Conservation (phyloP, 139 green algal genomes). For the Chlorella sp. region DNA sequence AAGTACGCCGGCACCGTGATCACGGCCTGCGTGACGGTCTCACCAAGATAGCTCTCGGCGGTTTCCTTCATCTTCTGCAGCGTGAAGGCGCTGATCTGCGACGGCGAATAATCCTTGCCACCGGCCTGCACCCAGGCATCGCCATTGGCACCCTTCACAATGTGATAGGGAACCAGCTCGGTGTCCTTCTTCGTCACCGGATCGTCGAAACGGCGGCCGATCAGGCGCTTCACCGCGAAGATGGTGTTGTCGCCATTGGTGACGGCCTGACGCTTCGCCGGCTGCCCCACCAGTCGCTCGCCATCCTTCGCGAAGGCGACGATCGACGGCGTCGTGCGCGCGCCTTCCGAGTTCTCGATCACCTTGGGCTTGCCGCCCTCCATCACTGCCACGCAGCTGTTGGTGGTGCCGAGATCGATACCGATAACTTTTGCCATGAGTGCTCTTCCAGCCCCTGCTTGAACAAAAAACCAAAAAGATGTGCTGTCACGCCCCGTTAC, state of each 20-base stretch:
- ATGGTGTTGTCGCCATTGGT: conserved; percentile 98
- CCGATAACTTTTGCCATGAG: too few relatives aligned
- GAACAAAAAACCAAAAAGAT: too few relatives aligned
- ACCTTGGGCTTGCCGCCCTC: conserved; percentile 83
- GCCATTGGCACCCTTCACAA: conserved; percentile 88
- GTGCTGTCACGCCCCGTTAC: too few relatives aligned
- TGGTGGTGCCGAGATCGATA: conserved; percentile 97
- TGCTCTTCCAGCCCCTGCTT: too few relatives aligned
- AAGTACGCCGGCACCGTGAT: conserved; percentile 99
- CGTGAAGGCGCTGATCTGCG: conserved; percentile 93
- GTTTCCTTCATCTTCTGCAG: conserved; percentile 95
- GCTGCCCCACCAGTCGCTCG: conserved; percentile 93
- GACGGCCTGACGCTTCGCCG: conserved; percentile 97
- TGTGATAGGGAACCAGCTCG: conserved; percentile 99
- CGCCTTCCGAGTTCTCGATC: conserved; percentile 98
- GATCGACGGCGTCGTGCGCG: conserved; percentile 96
- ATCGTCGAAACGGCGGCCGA: conserved; percentile 94
- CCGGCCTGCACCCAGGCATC: conserved; percentile 98
- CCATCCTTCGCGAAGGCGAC: conserved; percentile 98
- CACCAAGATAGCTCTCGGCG: conserved; percentile 95
- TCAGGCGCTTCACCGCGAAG: conserved; percentile 98
- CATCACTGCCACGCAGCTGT: conserved; percentile 99
- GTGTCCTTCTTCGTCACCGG: conserved; percentile 94
- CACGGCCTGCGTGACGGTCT: conserved; percentile 89
- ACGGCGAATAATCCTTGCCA: conserved; percentile 93